Conservation (phyloP, 2,329 filamentous ascomycete genomes). For the Xylaria sp. region DNA sequence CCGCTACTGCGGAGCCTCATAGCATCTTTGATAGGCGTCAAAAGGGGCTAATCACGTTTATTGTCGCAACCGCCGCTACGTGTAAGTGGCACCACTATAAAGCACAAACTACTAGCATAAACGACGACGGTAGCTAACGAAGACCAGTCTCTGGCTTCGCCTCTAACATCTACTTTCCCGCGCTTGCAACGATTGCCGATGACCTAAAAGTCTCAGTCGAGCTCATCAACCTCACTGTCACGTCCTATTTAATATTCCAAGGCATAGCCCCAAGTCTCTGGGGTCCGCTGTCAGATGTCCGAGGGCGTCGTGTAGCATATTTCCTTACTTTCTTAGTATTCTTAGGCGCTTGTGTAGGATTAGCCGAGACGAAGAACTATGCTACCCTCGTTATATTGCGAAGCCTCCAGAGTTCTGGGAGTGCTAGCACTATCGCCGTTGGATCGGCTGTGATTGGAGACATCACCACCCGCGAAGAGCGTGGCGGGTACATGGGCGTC, state of each 20-base stretch:
- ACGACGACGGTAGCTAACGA: constrained; percentile 3
- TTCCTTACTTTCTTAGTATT: constrained; percentile 60
- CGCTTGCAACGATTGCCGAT: constrained; percentile 56
- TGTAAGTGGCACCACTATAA: constrained; percentile 51
- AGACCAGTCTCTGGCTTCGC: constrained; percentile 55
- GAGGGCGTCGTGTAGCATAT: constrained; percentile 62
- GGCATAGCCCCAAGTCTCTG: constrained; percentile 64
- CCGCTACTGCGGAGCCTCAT: constrained; percentile 51
- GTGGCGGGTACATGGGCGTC: constrained; percentile 65
- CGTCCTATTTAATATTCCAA: constrained; percentile 64
- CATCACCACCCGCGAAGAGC: constrained; percentile 65
- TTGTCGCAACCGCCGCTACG: constrained; percentile 62
- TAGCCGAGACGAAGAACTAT: constrained; percentile 59
- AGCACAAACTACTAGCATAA: not conserved
- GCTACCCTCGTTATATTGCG: constrained; percentile 61
- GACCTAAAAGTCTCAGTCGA: constrained; percentile 56
- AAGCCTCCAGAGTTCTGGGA: constrained; percentile 64
- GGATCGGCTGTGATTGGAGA: constrained; percentile 66
- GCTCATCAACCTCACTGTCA: constrained; percentile 58
- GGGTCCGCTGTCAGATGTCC: constrained; percentile 60
- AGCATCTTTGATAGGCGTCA: constrained; percentile 64
- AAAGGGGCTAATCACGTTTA: constrained; percentile 58
- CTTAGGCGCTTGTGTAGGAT: constrained; percentile 58
- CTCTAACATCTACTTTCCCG: constrained; percentile 62
- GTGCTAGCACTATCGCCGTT: constrained; percentile 66